phyloP scores from a whole-genome alignment of 2,329 filamentous ascomycete genomes.

The Pseudogymnoascus sp. region DNA sequence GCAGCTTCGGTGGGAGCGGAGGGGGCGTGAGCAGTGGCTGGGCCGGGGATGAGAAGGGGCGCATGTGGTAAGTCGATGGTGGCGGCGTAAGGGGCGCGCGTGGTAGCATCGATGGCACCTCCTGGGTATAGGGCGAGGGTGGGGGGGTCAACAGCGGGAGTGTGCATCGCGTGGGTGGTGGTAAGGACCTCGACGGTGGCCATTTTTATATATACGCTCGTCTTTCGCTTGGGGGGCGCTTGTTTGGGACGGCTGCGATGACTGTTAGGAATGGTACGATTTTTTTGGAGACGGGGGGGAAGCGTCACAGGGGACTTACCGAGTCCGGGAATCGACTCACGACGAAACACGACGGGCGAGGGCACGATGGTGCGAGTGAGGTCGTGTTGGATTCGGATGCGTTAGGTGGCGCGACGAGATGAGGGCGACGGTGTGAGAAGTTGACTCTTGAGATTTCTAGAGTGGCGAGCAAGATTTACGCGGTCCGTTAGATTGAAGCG shows the following conservation, averaged over 20 bases:
- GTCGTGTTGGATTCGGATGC: background rate
- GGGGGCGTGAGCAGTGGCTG: background rate
- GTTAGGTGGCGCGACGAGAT: background rate
- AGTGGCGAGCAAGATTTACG: background rate
- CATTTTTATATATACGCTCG: background rate
- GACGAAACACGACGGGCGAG: background rate
- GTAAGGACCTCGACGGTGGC: background rate
- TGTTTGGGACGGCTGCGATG: background rate
- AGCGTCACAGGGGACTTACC: background rate
- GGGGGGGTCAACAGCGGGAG: background rate
- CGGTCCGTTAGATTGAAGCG: background rate
- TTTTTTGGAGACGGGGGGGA: slow-evolving; percentile 13
- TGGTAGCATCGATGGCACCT: background rate
- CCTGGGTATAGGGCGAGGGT: slow-evolving; percentile 17
- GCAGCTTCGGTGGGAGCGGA: background rate
- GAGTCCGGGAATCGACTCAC: background rate
- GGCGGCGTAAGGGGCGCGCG: background rate
- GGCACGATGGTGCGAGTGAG: background rate
- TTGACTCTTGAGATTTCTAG: background rate
- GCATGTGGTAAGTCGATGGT: background rate
- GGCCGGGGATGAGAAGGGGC: background rate
- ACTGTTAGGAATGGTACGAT: slow-evolving; percentile 11
- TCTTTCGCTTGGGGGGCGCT: background rate
- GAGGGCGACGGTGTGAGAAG: background rate
- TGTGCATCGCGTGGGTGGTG: background rate